Evolutionary conservation across 1,139 yeast species (phyloP).

Genomic region (Yamadazyma epiphylla): DNA sequence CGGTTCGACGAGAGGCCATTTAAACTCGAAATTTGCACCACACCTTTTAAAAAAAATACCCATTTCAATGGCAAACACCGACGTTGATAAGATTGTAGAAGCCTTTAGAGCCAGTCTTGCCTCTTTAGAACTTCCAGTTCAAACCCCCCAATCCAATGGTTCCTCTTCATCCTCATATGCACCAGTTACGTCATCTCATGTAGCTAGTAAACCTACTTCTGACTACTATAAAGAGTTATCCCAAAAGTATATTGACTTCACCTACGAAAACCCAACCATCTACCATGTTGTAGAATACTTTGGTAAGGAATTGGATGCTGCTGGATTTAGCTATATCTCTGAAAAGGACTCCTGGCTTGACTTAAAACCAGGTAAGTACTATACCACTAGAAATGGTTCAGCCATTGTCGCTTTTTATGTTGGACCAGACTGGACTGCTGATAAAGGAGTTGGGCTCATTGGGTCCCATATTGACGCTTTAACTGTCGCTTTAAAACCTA

Average conservation of each 20-base stretch:
- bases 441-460: conserved; percentile 35
- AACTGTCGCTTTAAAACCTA: conserved; percentile 37
- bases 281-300: conserved; percentile 35
- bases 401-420: conserved; percentile 37
- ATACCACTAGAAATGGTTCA: conserved; percentile 32
- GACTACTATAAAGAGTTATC: conserved; percentile 16
- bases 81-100: conserved; percentile 11
- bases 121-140: conserved; percentile 9
- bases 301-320: conserved; percentile 18
- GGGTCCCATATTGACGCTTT: conserved; percentile 45
- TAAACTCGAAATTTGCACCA: not conserved
- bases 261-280: conserved; percentile 40
- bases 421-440: conserved; percentile 38
- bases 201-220: not conserved
- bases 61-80: conserved; percentile 9
- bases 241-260: conserved; percentile 32
- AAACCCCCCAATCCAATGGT: no score
- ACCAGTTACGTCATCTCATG: not conserved
- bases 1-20: not conserved
- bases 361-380: conserved; percentile 24
- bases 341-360: conserved; percentile 23
- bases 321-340: conserved; percentile 28
- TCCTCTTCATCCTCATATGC: not conserved
- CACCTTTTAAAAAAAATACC: not conserved
- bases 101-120: conserved; percentile 12